Conservation (phyloP, 23 red algal genomes). For the Gracilariopsis chorda region DNA sequence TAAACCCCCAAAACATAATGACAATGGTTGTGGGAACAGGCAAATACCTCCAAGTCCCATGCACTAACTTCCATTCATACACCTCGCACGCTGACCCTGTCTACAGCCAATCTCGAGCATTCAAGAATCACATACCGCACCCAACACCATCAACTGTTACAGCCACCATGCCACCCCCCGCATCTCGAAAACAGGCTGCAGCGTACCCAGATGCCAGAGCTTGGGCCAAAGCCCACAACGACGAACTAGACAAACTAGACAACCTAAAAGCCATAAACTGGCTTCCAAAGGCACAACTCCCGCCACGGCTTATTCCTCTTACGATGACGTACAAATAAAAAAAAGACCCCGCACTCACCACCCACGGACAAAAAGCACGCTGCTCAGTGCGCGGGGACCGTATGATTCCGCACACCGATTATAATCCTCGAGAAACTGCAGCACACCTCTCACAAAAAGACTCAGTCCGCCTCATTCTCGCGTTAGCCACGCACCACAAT, state of each 20-base stretch:
- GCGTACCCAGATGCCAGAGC: not conserved
- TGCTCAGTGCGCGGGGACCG: conserved; percentile 1
- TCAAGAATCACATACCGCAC: not conserved
- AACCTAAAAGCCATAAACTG: conserved; percentile 8
- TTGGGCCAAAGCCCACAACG: conserved; percentile 10
- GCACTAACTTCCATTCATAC: conserved; percentile 25
- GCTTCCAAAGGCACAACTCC: not conserved
- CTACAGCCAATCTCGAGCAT: not conserved
- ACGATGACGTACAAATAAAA: not conserved
- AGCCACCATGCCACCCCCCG: not conserved
- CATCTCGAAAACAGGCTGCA: not conserved
- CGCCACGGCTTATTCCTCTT: not conserved
- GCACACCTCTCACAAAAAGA: not conserved
- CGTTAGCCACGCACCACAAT: not conserved
- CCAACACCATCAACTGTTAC: not conserved
- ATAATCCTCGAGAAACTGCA: not conserved
- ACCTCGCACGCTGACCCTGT: not conserved
- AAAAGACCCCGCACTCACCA: too few species aligned
- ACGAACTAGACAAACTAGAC: conserved; percentile 19
- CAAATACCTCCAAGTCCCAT: conserved; percentile 11
- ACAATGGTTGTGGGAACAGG: not conserved
- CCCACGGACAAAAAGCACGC: not conserved
- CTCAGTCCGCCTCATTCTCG: not conserved
- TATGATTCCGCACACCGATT: not conserved
- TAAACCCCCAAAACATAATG: not conserved